Evolutionary conservation across 2,329 filamentous ascomycete genomes (phyloP).

Genomic region (Phialocephala subalpina): DNA sequence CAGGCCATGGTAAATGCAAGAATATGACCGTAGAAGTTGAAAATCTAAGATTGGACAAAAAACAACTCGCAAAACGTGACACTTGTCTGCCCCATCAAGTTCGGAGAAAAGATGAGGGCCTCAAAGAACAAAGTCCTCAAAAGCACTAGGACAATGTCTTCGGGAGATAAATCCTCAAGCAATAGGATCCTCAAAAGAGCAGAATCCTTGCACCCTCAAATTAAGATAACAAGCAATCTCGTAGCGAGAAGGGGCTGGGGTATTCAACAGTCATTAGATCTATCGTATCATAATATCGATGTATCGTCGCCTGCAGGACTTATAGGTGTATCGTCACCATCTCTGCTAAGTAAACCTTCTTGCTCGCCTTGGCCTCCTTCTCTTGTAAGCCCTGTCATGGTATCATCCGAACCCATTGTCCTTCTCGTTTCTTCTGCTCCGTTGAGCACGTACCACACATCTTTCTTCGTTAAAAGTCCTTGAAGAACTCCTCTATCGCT

Average conservation of each 20-base stretch:
- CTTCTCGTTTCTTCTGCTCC: constrained; percentile 71
- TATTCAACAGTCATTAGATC: constrained; percentile 12
- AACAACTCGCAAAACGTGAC: too few species aligned
- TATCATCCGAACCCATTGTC: constrained; percentile 44
- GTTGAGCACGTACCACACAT: constrained; percentile 93
- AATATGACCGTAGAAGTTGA: too few species aligned
- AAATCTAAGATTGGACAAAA: too few species aligned
- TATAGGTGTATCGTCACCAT: constrained; percentile 40
- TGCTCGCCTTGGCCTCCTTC: constrained; percentile 52
- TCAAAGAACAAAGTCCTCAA: too few species aligned
- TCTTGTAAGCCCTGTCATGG: constrained; percentile 47
- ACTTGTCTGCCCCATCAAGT: too few species aligned
- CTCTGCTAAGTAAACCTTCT: constrained; percentile 51
- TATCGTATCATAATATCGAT: constrained; percentile 38
- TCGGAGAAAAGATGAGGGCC: too few species aligned
- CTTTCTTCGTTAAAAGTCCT: constrained; percentile 94
- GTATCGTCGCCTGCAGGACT: constrained; percentile 32
- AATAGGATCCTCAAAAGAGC: too few species aligned
- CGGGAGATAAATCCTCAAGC: too few species aligned
- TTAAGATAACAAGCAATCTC: too few species aligned
- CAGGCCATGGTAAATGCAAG: too few species aligned
- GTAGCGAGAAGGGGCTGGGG: background rate
- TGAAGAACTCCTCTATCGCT: constrained; percentile 81
- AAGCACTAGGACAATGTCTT: too few species aligned
- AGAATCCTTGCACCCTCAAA: too few species aligned